Evolutionary conservation across 1,284 basidiomycete genomes (phyloP).

Genomic region (Hemileia vastatrix): DNA sequence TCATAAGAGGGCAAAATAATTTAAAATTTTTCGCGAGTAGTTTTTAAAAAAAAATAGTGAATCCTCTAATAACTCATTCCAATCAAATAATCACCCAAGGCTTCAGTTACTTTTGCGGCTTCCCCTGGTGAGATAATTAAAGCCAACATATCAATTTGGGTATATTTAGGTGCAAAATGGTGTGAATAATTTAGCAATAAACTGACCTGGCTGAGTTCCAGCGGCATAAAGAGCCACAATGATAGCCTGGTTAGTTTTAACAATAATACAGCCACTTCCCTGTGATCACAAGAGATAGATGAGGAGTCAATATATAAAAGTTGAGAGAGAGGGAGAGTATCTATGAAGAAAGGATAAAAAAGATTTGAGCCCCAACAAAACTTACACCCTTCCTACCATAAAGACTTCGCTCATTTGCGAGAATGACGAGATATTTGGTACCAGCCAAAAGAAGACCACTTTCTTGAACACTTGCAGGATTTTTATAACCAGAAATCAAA

Average conservation of each 20-base stretch:
- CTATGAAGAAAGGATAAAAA: conserved; percentile 13
- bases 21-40: no score
- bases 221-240: conserved; percentile 68
- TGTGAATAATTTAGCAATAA: conserved; percentile 46
- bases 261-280: conserved; percentile 69
- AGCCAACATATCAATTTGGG: background rate
- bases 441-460: conserved; percentile 62
- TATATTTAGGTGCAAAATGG: background rate
- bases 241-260: conserved; percentile 80
- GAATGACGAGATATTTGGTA: conserved; percentile 70
- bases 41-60: no score
- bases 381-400: conserved; percentile 74
- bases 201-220: conserved; percentile 61
- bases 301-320: background rate
- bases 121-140: background rate
- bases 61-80: conserved; percentile 50
- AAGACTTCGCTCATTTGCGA: conserved; percentile 55
- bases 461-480: conserved; percentile 46
- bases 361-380: conserved; percentile 31
- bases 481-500: conserved; percentile 53
- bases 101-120: conserved; percentile 5
- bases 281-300: conserved; percentile 40
- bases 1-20: no score
- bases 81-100: conserved; percentile 70
- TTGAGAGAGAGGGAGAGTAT: background rate